A percentile compares a stretch with the other conserved stretches of the same genome.
Evolutionary conservation across 176 grass and related monocot species (phyloP).

Genomic region (Lolium perenne): DNA sequence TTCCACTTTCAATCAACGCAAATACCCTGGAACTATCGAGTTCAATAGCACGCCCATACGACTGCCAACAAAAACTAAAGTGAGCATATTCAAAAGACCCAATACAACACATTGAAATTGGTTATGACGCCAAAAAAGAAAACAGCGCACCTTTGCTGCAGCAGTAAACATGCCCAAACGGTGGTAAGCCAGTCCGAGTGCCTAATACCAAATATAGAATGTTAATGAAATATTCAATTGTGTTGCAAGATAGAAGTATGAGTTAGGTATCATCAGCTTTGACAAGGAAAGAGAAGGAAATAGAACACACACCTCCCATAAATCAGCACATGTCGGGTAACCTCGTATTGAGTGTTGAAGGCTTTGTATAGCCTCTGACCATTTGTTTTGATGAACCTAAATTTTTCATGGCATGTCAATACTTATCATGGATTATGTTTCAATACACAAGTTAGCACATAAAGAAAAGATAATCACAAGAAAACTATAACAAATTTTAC

Average conservation of each 20-base stretch:
- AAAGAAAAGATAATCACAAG: constrained; percentile 27
- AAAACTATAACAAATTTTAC: constrained; percentile 27
- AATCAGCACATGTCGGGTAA: constrained; percentile 75
- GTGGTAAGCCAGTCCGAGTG: constrained; percentile 94
- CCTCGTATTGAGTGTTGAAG: constrained; percentile 92
- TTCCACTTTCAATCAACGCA: constrained; percentile 90
- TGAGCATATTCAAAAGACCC: constrained; percentile 50
- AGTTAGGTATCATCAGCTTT: constrained; percentile 32
- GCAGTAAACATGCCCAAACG: constrained; percentile 97
- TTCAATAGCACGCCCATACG: constrained; percentile 92
- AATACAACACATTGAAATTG: constrained; percentile 18
- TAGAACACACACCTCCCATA: constrained; percentile 84
- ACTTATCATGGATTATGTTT: constrained; percentile 21
- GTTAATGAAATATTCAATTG: constrained; percentile 32
- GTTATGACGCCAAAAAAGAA: constrained; percentile 35
- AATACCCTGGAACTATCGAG: constrained; percentile 80
- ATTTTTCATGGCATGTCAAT: constrained; percentile 41
- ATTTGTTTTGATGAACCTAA: constrained; percentile 93
- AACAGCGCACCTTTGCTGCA: constrained; percentile 77
- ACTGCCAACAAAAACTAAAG: constrained; percentile 62
- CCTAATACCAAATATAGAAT: constrained; percentile 60
- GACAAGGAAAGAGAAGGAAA: constrained; percentile 13
- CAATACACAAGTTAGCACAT: not conserved
- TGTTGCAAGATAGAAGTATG: constrained; percentile 22
- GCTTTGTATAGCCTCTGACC: constrained; percentile 83